Base-by-base conservation (phyloP, 768 basidiomycete species). In the Baorangia bicolor region DNA sequence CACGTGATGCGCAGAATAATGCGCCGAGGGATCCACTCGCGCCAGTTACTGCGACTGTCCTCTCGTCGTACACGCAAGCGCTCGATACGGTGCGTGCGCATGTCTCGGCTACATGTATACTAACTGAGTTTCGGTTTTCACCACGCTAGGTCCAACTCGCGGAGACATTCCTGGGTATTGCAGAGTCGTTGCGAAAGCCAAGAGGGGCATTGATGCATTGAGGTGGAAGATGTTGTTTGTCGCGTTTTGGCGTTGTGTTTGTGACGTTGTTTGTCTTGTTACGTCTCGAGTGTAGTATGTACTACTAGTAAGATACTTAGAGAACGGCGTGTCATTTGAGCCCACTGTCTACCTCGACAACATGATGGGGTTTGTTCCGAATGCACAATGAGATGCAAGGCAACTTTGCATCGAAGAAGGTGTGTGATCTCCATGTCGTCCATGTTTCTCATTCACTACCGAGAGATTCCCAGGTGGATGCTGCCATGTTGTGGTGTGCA, bases 111-210 rank as follows among this genome's bases (percentile, higher is more conserved):
- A 16, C 13, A n/a, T 33, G 23, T 2, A 28, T n/a, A 1, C 14
- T 18, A 18, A 27, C 8, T 3, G 12, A 18, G 6, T 31, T 44
- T 13, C 7, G 21, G 20, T 18, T 16, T 51, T n/a, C n/a, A n/a
- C 8, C 16, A 11, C 6, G 3, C 35, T 12, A 85, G 83, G 73
- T 84, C 13, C 77, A 75, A 55, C 74, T 85, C 11, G 78, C 83
- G 1, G 74, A 84, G 60, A 80, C 84, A 3, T 85, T 86, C 75
- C 62, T 85, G 23, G 78, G 77, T 30, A 76, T 85, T 50, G 82
- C 83, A 0, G 81, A 83, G 49, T 83, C 84, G 1, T 64, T 86
- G 67, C 74, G 75, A 58, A 86, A 81, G 60, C 79, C 83, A 5
- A 70, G 84, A 60, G 84, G 79, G 1, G 73, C 77, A 20, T 64